Conservation (phyloP, 345 rosid species). For the Streptanthus diversifolius region DNA sequence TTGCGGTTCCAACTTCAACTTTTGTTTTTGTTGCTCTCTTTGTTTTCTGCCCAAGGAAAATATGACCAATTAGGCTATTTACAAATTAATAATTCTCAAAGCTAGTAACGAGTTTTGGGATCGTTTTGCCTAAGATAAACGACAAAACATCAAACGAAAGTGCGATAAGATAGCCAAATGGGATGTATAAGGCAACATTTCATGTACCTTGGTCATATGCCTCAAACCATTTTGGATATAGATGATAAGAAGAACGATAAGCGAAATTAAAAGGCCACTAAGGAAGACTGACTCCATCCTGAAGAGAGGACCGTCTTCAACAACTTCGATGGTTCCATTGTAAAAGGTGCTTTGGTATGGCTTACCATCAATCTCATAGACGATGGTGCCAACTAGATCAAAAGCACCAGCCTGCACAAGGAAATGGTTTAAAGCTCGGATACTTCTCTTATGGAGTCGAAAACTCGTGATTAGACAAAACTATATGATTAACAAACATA, state of each 20-base stretch:
- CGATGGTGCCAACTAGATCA: constrained; percentile 81
- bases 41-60: constrained; percentile 49
- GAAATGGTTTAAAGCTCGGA: not conserved
- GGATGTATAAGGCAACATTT: not conserved
- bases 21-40: constrained; percentile 75
- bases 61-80: not conserved
- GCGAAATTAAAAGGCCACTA: constrained; percentile 61
- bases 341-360: constrained; percentile 70
- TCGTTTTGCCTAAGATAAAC: not conserved
- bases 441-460: not conserved
- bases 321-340: constrained; percentile 90
- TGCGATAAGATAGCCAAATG: not conserved
- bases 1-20: constrained; percentile 82
- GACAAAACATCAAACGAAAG: not conserved
- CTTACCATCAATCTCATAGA: constrained; percentile 75
- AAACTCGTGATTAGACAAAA: not conserved
- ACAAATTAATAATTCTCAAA: not conserved
- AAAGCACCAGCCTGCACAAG: constrained; percentile 69
- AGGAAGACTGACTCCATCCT: constrained; percentile 89
- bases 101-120: not conserved
- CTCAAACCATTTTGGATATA: constrained; percentile 70
- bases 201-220: constrained; percentile 68
- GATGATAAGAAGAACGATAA: constrained; percentile 54
- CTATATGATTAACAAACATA: constrained; percentile 20
- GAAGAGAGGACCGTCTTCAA: constrained; percentile 71